Evolutionary conservation across 495 filamentous ascomycete genomes (phyloP), one percentile per base, ranked within the genome.

Genomic region (Penicillium roqueforti): DNA sequence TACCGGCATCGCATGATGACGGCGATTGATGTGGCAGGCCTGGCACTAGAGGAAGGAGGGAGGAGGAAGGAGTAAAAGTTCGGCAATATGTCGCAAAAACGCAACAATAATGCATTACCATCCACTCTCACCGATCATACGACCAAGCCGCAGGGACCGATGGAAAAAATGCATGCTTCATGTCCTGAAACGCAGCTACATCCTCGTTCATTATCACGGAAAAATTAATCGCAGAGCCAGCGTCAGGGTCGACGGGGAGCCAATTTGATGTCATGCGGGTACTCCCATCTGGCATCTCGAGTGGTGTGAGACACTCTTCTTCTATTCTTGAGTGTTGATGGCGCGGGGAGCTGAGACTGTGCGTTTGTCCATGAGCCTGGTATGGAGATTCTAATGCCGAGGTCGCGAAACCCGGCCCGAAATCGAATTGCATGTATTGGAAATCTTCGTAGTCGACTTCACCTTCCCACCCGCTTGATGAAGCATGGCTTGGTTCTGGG

Each of bases 231-330:
- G 69, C 72, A 39, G 72, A 68, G 4, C 71, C 71, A n/a, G 60
- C 69, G 14, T 60, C 52, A 0, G 67, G 61, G 43, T 74, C 71
- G 0, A 74, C 71, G 4, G 71, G 71, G 1, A 74, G 57, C 71
- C 71, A 74, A 49, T 74, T 74, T 3, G 61, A 49, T 9, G 67
- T 69, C 28, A 63, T 51, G 16, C 71, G 69, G 2, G 66, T 70
- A 34, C 55, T 67, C 0, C 71, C 71, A 42, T 74, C 71, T 2
- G 71, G 71, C 71, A 74, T 74, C 40, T 74, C 69, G 20, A 74
- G 57, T 14, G 63, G 64, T 26, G 67, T 67, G 8, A 65, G 50
- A 11, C 23, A 53, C 0, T 65, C 60, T 6, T 66, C 55, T 6
- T 58, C 55, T 31, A 29, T 19, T 45, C 31, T 4, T 5, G 26